Conservation (phyloP, 768 basidiomycete species). For the Boletellus ananas region DNA sequence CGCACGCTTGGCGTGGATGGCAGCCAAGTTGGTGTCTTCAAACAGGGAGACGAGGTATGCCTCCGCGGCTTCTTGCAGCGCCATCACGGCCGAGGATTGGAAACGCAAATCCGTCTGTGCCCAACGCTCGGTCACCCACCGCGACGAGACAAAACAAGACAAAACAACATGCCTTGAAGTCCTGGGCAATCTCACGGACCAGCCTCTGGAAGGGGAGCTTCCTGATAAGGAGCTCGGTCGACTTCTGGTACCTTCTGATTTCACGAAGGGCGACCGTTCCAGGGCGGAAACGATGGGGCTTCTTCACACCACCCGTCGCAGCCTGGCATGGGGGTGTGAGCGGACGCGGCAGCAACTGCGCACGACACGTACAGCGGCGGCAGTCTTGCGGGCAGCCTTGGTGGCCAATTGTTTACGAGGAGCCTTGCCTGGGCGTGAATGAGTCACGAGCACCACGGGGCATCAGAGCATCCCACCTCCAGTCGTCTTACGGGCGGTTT, state of each 20-base stretch:
- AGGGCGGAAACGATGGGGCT: slow-evolving; percentile 95
- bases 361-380: slow-evolving; percentile 50
- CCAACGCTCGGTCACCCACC: neutral
- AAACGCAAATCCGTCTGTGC: slow-evolving; percentile 83
- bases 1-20: slow-evolving; percentile 81
- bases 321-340: slow-evolving; percentile 39
- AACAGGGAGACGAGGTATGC: slow-evolving; percentile 84
- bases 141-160: neutral
- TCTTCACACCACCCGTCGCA: slow-evolving; percentile 97
- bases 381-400: slow-evolving; percentile 92
- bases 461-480: slow-evolving; percentile 60
- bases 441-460: slow-evolving; percentile 20
- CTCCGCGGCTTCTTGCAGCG: slow-evolving; percentile 90
- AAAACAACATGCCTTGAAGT: slow-evolving; percentile 72
- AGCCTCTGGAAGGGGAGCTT: slow-evolving; percentile 99
- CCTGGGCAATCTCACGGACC: slow-evolving; percentile 95
- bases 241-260: slow-evolving; percentile 97
- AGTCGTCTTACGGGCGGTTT: slow-evolving; percentile 99
- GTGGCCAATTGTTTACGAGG: slow-evolving; percentile 94
- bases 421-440: slow-evolving; percentile 61
- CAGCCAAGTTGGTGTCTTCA: slow-evolving; percentile 88
- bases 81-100: slow-evolving; percentile 94
- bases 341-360: neutral
- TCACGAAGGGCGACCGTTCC: slow-evolving; percentile 99
- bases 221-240: slow-evolving; percentile 97